phyloP scores from a whole-genome alignment of 2,329 filamentous ascomycete genomes.

The Pyrenochaeta sp. region DNA sequence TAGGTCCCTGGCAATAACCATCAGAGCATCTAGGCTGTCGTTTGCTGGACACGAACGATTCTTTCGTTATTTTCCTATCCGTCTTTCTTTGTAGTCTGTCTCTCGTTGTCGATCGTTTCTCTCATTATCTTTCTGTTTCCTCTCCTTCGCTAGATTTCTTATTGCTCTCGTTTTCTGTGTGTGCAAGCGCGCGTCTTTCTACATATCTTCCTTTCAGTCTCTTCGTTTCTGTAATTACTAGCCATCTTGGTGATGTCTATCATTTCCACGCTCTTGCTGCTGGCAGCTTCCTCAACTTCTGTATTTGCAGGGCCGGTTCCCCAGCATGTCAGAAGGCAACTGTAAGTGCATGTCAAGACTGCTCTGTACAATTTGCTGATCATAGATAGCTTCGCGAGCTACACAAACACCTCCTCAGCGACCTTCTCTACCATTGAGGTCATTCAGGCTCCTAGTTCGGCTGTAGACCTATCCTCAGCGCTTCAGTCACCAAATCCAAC shows the following conservation, averaged over 20 bases:
- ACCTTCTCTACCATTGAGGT: slow-evolving; percentile 6
- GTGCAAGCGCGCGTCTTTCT: slow-evolving; percentile 33
- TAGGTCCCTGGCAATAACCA: slow-evolving; percentile 30
- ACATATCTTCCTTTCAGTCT: slow-evolving; percentile 16
- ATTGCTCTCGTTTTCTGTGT: slow-evolving; percentile 25
- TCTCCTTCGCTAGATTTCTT: slow-evolving; percentile 30
- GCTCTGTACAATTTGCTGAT: slow-evolving; percentile 15
- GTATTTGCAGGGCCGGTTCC: slow-evolving; percentile 47
- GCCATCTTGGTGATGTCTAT: slow-evolving; percentile 37
- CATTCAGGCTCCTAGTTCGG: slow-evolving; percentile 4
- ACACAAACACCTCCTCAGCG: slow-evolving; percentile 34
- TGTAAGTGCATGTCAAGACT: slow-evolving; percentile 30
- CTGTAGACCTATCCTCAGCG: background rate
- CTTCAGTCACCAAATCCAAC: background rate
- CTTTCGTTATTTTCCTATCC: slow-evolving; percentile 27
- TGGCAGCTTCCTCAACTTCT: slow-evolving; percentile 45
- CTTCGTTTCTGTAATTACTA: slow-evolving; percentile 30
- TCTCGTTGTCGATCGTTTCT: slow-evolving; percentile 41
- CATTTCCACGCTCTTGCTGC: slow-evolving; percentile 41
- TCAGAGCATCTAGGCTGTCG: slow-evolving; percentile 35
- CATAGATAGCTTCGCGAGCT: slow-evolving; percentile 33
- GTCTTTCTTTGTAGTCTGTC: slow-evolving; percentile 30
- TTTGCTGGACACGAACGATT: slow-evolving; percentile 35
- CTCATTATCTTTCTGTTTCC: slow-evolving; percentile 39
- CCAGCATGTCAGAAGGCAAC: slow-evolving; percentile 30